These are phyloP conservation scores for Mycocentrospora acerina DNA, from an alignment of 2,329 filamentous ascomycete species.

Conservation along the genomic window DNA sequence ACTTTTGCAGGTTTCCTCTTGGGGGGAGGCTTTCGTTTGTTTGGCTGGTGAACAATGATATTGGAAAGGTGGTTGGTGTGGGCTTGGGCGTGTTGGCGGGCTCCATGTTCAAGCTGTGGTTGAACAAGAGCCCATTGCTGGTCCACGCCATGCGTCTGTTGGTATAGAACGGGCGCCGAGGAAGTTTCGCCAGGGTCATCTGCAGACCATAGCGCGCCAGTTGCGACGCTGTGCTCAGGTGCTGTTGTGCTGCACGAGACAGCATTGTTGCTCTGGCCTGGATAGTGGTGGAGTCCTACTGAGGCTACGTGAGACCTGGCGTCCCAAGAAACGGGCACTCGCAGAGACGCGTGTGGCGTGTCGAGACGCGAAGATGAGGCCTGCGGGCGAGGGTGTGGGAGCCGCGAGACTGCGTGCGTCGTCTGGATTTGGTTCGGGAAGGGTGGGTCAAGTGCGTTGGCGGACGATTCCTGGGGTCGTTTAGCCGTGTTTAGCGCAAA, in stretches of 20 bases:
- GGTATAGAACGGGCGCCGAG: constrained; percentile 14
- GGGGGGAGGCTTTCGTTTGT: constrained; percentile 13
- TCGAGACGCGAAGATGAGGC: constrained; percentile 15
- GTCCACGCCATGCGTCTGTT: constrained; percentile 13
- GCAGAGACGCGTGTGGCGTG: constrained; percentile 17
- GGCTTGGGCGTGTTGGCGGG: constrained; percentile 12
- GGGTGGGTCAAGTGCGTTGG: constrained; percentile 23
- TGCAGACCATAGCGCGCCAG: constrained; percentile 20
- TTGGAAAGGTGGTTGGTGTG: constrained; percentile 11
- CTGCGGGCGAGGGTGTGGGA: constrained; percentile 19
- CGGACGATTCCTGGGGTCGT: constrained; percentile 19
- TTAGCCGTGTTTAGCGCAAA: constrained; percentile 22
- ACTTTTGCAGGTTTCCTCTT: constrained; percentile 33
- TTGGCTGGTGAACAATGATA: constrained; percentile 4
- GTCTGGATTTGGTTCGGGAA: constrained; percentile 21
- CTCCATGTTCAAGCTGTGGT: constrained; percentile 11
- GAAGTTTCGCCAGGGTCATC: constrained; percentile 7
- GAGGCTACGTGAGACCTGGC: constrained; percentile 10
- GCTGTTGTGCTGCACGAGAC: constrained; percentile 11
- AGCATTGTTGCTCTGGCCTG: constrained; percentile 14
- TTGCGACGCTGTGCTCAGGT: constrained; percentile 12
- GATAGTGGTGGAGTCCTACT: constrained; percentile 14
- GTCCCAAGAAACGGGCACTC: constrained; percentile 19
- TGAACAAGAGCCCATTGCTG: constrained; percentile 22
- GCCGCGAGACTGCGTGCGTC: constrained; percentile 22